Conservation (phyloP, 1,139 yeast species). For the Yamadazyma membranifaciens region DNA sequence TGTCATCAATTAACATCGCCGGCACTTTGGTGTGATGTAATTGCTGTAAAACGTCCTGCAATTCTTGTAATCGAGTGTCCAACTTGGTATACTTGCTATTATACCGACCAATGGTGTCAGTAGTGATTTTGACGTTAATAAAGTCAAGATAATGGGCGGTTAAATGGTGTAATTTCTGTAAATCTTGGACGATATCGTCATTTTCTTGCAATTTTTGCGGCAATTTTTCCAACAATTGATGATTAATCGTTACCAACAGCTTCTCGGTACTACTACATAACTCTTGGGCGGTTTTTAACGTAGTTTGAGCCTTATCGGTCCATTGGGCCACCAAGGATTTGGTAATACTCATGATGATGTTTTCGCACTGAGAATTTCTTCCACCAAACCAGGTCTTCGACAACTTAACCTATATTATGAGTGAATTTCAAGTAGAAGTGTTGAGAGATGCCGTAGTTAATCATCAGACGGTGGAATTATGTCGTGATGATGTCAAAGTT, state of each 20-base stretch:
- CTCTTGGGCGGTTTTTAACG: constrained; percentile 30
- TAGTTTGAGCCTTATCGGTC: constrained; percentile 29
- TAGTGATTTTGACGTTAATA: constrained; percentile 12
- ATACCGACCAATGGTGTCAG: constrained; percentile 14
- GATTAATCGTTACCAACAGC: constrained; percentile 24
- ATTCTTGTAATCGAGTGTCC: constrained; percentile 22
- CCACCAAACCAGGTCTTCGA: no score
- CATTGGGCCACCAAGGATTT: constrained; percentile 16
- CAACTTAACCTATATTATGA: constrained; percentile 1
- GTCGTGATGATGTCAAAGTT: constrained; percentile 19
- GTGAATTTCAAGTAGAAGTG: constrained; percentile 8
- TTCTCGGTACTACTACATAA: constrained; percentile 34
- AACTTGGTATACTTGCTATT: constrained; percentile 15
- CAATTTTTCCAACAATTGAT: constrained; percentile 21
- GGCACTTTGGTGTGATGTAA: constrained; percentile 31
- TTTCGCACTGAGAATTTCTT: background rate
- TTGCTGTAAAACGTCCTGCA: constrained; percentile 25
- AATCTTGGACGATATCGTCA: constrained; percentile 21
- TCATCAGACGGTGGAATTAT: constrained; percentile 23
- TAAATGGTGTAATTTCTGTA: constrained; percentile 18
- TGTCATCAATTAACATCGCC: constrained; percentile 18
- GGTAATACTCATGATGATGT: constrained; percentile 4
- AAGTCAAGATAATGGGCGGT: constrained; percentile 11
- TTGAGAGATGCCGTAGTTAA: constrained; percentile 10
- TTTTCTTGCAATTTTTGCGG: constrained; percentile 25